Base-by-base conservation (phyloP, 2,329 filamentous ascomycete genomes). In the Lachnellula subtilissima region DNA sequence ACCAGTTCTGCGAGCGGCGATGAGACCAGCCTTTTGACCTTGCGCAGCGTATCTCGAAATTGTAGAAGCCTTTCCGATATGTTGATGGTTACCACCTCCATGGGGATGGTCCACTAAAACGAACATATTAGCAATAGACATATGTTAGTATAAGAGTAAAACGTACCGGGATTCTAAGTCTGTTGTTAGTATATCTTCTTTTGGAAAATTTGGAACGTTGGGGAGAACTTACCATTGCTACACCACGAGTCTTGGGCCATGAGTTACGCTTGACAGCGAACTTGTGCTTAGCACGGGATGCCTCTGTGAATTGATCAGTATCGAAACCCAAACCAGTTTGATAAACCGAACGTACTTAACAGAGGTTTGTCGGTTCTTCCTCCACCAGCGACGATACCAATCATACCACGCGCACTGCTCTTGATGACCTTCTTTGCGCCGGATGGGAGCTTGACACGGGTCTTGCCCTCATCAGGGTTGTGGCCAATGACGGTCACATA, bases 231-330 rank as follows among this genome's bases (percentile, higher is more conserved):
- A 45, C 19, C 94, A 99, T 99, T 80, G 94, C 94, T 88, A 99
- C 94, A 97, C 94, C 94, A 94, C 94, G 93, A 85, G 94, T 99
- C 90, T 96, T 97, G 81, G 94, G 94, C 94, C 94, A 99, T 76
- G 87, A 93, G 91, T 99, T 97, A 77, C 94, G 91, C 91, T 99
- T 99, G 83, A 97, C 95, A 71, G 92, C 91, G 83, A 96, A 99
- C 89, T 99, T 99, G 78, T 97, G 93, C 91, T 97, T 99, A 74
- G 94, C 94, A 76, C 94, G 91, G 74, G 93, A 97, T 73, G 94
- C 94, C 93, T 99, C 86, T 89, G 83, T 79, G 70, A 28, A 55
- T 37, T 43, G 28, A 67, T 83, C 70, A 83, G 79, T 65, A 71
- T 35, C 46, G 43, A 25, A 25, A 40, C 43, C 19, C 15, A 53